Evolutionary conservation across 805 yeast genomes (phyloP), one percentile per base, ranked within the genome.

Genomic region (Diddensiella caesifluorescens): DNA sequence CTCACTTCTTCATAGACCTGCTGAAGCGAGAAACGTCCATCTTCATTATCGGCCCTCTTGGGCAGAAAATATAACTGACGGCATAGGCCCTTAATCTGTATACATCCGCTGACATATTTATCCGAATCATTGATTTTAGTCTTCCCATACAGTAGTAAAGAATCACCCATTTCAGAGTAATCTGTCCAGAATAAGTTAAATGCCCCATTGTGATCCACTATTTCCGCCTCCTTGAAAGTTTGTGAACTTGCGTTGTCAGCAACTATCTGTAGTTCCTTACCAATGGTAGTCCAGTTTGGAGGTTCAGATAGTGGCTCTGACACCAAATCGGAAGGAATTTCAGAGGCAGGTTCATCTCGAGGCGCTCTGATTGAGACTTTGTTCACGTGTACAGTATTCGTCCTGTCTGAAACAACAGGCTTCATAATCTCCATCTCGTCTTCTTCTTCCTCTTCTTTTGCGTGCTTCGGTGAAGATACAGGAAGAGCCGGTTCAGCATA

Each of bases 141-240:
- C 57, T 88, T 87, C 41, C 98, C 98, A 60, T 83, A 90, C 6
- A 92, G 68, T 15, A 85, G 60, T 37, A 92, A 63, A 0, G 79
- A 64, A 51, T 73, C 73, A 45, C 80, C 84, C 9, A 82, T 77
- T 58, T 90, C 97, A 19, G 83, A 71, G 60, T 79, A 88, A 62
- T 92, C 98, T 22, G 84, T 64, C 97, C 97, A 92, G 61, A 74
- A 92, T 80, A 90, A 79, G 53, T 76, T 75, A 57, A 88, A 73
- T 0, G 79, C 85, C 12, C 49, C 45, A 10, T 79, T 84, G 2
- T 74, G 74, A 30, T 67, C 42, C 10, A 43, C 13, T 4, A 41
- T 7, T 5, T 33, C 38, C n/a, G 9, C 7, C 18, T 31, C 25
- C 10, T 21, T 22, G 13, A 23, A 25, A 5, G 41, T 20, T 22